Conservation (phyloP, 1,284 basidiomycete genomes). For the Lentinula novae-zelandiae region DNA sequence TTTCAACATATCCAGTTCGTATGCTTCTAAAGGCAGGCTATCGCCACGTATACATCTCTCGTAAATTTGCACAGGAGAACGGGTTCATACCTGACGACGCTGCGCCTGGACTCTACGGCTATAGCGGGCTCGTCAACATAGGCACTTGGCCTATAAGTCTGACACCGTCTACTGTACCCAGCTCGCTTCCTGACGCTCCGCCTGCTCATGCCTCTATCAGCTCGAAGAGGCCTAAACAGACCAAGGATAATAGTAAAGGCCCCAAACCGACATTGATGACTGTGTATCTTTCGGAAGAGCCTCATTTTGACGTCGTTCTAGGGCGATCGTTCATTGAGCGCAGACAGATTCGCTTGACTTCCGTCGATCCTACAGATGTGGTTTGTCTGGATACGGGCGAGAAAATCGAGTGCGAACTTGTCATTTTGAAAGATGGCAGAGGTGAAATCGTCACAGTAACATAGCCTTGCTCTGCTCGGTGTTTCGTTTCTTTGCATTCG, state of each 20-base stretch:
- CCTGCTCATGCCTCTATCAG: conserved; percentile 16
- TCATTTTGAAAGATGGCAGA: conserved; percentile 83
- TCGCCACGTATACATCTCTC: conserved; percentile 92
- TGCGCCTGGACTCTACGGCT: conserved; percentile 80
- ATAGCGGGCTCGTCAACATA: conserved; percentile 78
- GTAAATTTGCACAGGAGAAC: conserved; percentile 87
- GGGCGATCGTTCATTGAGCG: conserved; percentile 94
- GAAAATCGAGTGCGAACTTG: conserved; percentile 86
- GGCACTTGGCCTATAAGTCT: conserved; percentile 78
- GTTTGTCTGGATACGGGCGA: conserved; percentile 96
- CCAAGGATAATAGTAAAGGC: conserved; percentile 12
- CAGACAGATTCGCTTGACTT: conserved; percentile 79
- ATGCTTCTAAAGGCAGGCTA: conserved; percentile 96
- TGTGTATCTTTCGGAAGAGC: conserved; percentile 89
- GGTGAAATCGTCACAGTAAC: conserved; percentile 89
- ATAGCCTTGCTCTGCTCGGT: conserved; percentile 21
- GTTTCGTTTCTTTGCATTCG: no score
- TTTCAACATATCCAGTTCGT: conserved; percentile 49
- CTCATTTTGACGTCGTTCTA: conserved; percentile 95
- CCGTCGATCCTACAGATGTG: conserved; percentile 86
- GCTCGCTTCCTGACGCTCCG: conserved; percentile 25
- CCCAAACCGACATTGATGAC: conserved; percentile 35
- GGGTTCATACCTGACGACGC: conserved; percentile 89
- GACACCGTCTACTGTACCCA: conserved; percentile 30
- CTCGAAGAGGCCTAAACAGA: conserved; percentile 9